Evolutionary conservation across 2,329 filamentous ascomycete species (phyloP).

Genomic region (Exophiala aquamarina): DNA sequence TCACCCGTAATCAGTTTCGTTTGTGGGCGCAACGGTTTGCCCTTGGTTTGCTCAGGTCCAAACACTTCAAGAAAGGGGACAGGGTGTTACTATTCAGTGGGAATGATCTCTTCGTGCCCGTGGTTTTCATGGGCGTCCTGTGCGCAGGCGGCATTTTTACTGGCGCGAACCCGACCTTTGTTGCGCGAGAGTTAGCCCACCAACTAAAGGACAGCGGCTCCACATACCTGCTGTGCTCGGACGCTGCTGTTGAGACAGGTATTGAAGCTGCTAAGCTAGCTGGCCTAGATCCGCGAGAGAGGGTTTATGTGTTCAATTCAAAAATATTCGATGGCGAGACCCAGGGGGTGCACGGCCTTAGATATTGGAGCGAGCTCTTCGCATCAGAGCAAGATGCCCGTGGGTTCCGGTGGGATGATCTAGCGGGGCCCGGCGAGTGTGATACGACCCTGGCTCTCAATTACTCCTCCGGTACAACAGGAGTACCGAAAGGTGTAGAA

Average conservation of each 20-base stretch:
- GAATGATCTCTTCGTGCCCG: conserved; percentile 69
- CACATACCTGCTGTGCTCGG: conserved; percentile 59
- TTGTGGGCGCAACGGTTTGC: conserved; percentile 68
- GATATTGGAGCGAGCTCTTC: conserved; percentile 25
- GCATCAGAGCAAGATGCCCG: conserved; percentile 23
- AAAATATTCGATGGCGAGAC: conserved; percentile 21
- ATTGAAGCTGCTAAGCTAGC: conserved; percentile 25
- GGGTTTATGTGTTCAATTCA: conserved; percentile 26
- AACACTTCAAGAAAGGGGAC: conserved; percentile 61
- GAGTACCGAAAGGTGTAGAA: conserved; percentile 79
- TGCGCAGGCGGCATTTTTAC: conserved; percentile 75
- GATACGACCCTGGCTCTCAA: conserved; percentile 62
- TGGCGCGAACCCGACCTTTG: conserved; percentile 67
- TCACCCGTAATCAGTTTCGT: conserved; percentile 62
- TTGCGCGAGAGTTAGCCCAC: conserved; percentile 68
- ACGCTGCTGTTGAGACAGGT: conserved; percentile 22
- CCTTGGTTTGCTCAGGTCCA: conserved; percentile 59
- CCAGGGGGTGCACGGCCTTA: conserved; percentile 15
- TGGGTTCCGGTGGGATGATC: conserved; percentile 25
- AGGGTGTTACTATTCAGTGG: conserved; percentile 69
- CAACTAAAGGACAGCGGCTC: conserved; percentile 69
- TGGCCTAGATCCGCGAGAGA: conserved; percentile 18
- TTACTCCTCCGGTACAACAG: conserved; percentile 73
- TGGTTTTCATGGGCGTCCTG: conserved; percentile 65
- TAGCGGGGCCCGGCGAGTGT: conserved; percentile 46